phyloP scores from a whole-genome alignment of 306 rosid species.

The Sicyos edulis region DNA sequence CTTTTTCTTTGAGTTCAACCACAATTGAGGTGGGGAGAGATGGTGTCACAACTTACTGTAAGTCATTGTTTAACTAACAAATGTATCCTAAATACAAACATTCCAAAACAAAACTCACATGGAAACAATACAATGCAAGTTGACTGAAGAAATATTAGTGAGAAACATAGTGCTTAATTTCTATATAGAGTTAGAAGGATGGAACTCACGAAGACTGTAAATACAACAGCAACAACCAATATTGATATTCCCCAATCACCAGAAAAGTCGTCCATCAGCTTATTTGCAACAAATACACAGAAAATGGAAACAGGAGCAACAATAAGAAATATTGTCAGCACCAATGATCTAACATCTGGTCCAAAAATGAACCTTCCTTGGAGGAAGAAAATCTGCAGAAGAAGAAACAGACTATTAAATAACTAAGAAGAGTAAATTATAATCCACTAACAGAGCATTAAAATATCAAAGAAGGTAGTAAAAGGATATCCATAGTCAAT shows the following conservation, averaged over 20 bases:
- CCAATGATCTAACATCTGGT: slow-evolving; percentile 96
- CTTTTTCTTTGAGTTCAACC: too few relatives aligned
- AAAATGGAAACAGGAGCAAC: slow-evolving; percentile 77
- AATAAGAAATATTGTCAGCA: slow-evolving; percentile 69
- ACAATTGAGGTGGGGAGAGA: not conserved
- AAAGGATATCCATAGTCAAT: not conserved
- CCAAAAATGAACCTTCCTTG: slow-evolving; percentile 94
- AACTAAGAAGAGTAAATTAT: not conserved
- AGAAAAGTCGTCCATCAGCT: slow-evolving; percentile 64
- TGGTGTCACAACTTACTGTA: not conserved
- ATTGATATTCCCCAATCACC: slow-evolving; percentile 63
- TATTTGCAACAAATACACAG: slow-evolving; percentile 85
- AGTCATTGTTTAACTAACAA: not conserved
- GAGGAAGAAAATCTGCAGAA: slow-evolving; percentile 80
- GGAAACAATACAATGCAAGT: not conserved
- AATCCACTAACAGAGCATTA: not conserved
- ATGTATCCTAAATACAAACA: not conserved
- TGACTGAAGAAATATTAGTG: not conserved
- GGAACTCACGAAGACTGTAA: slow-evolving; percentile 69
- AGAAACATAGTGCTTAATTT: not conserved
- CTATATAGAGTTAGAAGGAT: slow-evolving; percentile 18
- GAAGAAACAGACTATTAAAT: slow-evolving; percentile 20
- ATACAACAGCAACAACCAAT: slow-evolving; percentile 54
- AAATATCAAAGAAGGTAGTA: not conserved
- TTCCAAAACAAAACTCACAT: not conserved